Percentiles rank a stretch among this genome's conserved stretches.
Conservation (phyloP, 2,329 filamentous ascomycete genomes). For the Rhinocladiella mackenziei region DNA sequence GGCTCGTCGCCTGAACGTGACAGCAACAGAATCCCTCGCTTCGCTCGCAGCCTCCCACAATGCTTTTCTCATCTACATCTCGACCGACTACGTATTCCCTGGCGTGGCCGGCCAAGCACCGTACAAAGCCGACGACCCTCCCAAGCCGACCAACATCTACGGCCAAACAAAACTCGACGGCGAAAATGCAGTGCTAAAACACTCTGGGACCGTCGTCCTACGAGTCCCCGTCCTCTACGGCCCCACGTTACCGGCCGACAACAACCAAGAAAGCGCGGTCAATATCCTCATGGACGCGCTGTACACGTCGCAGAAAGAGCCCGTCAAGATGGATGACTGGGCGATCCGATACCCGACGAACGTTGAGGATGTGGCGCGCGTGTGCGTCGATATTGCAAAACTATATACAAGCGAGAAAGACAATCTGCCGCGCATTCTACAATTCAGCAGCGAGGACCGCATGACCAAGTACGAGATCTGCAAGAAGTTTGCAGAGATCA, state of each 20-base stretch:
- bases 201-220: constrained; percentile 60
- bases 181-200: constrained; percentile 64
- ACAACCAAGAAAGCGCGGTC: constrained; percentile 71
- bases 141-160: constrained; percentile 74
- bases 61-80: constrained; percentile 56
- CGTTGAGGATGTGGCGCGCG: constrained; percentile 77
- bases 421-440: constrained; percentile 64
- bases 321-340: constrained; percentile 81
- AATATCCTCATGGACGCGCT: constrained; percentile 75
- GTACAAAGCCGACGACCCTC: constrained; percentile 62
- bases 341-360: constrained; percentile 81
- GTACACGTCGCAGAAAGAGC: constrained; percentile 64
- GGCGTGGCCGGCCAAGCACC: constrained; percentile 78
- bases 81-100: constrained; percentile 75
- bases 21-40: constrained; percentile 65
- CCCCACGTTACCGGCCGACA: constrained; percentile 53
- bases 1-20: constrained; percentile 69
- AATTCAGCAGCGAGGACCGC: constrained; percentile 81
- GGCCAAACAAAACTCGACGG: constrained; percentile 70
- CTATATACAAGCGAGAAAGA: constrained; percentile 56
- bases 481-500: constrained; percentile 69
- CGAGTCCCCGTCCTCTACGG: constrained; percentile 84
- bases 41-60: constrained; percentile 56
- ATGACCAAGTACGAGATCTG: constrained; percentile 92
- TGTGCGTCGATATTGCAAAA: constrained; percentile 68